Evolutionary conservation across 179 eudicot species (phyloP).

Genomic region (Vitellaria paradoxa): DNA sequence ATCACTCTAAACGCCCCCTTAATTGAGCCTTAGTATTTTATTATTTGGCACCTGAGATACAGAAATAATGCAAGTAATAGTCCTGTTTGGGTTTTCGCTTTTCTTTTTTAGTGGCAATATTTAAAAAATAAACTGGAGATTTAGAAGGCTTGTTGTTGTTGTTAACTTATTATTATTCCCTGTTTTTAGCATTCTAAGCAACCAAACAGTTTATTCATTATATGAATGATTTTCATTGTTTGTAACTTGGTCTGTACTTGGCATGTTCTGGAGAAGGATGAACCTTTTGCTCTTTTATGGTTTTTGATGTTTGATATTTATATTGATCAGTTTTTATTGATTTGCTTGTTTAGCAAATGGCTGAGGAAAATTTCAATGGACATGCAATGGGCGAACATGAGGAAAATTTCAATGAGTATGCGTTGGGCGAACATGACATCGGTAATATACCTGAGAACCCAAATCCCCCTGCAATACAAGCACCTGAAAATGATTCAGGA

Average conservation of each 20-base stretch:
- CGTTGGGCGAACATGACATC: constrained; percentile 6
- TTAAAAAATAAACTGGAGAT: background rate
- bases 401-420: no score
- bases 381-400: no score
- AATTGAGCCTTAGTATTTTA: no score
- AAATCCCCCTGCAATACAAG: constrained; percentile 35
- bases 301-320: background rate
- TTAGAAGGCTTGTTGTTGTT: background rate
- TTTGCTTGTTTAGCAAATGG: constrained; percentile 27
- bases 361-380: constrained; percentile 28
- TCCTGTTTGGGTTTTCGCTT: background rate
- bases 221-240: background rate
- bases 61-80: background rate
- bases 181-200: background rate
- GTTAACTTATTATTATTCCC: background rate
- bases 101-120: background rate
- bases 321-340: background rate
- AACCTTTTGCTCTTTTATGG: background rate
- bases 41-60: background rate
- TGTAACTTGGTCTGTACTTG: no score
- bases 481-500: constrained; percentile 25
- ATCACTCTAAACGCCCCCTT: no score
- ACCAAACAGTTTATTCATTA: background rate
- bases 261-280: background rate
- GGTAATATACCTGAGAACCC: constrained; percentile 26